Evolutionary conservation across 257 asterid genomes (phyloP).

Genomic region (Solanum habrochaites): DNA sequence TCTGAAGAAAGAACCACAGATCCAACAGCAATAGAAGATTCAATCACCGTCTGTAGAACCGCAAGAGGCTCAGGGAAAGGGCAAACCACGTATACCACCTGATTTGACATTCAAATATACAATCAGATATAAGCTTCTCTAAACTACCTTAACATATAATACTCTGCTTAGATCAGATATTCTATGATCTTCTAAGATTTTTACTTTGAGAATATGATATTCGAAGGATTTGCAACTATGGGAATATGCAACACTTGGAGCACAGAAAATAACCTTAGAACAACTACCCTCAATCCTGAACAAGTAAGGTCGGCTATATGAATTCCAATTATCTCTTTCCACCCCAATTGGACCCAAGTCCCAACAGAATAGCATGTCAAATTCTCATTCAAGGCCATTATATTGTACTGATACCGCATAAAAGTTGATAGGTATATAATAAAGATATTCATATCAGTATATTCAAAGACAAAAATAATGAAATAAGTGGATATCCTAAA

Average conservation of each 20-base stretch:
- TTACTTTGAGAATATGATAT: background rate
- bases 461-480: background rate
- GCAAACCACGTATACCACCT: constrained; percentile 96
- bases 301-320: background rate
- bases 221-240: background rate
- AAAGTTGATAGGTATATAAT: background rate
- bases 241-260: background rate
- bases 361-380: background rate
- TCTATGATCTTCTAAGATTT: background rate
- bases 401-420: background rate
- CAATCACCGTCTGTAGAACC: constrained; percentile 79
- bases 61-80: constrained; percentile 99
- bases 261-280: background rate
- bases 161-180: background rate
- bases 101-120: constrained; percentile 8
- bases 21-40: constrained; percentile 87
- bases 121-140: background rate
- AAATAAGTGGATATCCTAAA: background rate
- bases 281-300: background rate
- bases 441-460: background rate
- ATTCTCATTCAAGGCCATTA: background rate
- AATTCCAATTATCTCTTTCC: background rate
- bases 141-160: background rate
- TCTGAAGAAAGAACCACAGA: constrained; percentile 78
- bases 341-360: background rate